These are phyloP conservation scores for Dothideomycetes sp. DNA, from an alignment of 2,329 filamentous ascomycete genomes.

Conservation along the genomic window DNA sequence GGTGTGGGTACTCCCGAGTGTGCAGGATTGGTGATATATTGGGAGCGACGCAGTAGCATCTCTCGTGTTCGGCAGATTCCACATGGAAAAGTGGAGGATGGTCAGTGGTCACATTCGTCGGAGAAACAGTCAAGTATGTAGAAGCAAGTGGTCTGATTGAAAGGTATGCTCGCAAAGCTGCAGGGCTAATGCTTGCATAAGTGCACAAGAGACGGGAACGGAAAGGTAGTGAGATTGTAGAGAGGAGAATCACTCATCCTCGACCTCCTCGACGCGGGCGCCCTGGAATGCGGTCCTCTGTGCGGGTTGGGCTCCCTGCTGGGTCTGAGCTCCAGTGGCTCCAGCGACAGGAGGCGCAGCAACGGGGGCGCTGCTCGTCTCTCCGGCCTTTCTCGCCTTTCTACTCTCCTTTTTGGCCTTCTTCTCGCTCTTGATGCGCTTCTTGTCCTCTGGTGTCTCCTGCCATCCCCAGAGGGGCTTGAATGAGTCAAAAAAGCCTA, in stretches of 20 bases:
- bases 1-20: too few relatives aligned
- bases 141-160: too few relatives aligned
- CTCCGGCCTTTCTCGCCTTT: conserved; percentile 17
- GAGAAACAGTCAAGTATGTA: too few relatives aligned
- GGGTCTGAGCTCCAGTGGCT: conserved; percentile 1
- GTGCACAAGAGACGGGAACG: neutral
- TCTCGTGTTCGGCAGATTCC: too few relatives aligned
- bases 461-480: conserved; percentile 97
- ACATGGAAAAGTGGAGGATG: too few relatives aligned
- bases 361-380: conserved; percentile 3
- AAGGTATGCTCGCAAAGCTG: too few relatives aligned
- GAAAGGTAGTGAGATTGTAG: neutral
- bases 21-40: too few relatives aligned
- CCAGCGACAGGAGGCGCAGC: conserved; percentile 1
- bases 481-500: conserved; percentile 97
- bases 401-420: conserved; percentile 24
- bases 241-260: conserved; percentile 3
- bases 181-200: too few relatives aligned
- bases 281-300: neutral
- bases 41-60: too few relatives aligned
- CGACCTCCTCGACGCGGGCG: conserved; percentile 6
- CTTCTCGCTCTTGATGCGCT: conserved; percentile 23
- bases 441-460: conserved; percentile 27
- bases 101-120: too few relatives aligned
- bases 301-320: conserved; percentile 3